Percentiles rank a stretch among this genome's conserved stretches.
Evolutionary conservation across 2,329 filamentous ascomycete genomes (phyloP).

Genomic region (Diaporthe sp.): DNA sequence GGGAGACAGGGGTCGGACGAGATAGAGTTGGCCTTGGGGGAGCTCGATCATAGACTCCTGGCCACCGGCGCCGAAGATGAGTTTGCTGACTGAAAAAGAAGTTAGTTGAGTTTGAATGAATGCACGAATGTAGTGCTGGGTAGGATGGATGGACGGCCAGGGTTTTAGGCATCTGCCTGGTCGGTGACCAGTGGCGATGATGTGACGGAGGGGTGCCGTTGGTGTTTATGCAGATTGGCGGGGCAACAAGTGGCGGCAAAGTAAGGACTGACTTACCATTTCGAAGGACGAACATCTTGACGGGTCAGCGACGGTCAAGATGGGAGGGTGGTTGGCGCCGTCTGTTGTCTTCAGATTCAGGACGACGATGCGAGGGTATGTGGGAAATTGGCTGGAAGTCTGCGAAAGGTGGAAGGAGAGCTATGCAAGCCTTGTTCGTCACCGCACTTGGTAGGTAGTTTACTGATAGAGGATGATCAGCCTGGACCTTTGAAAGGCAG

Average conservation of each 20-base stretch:
- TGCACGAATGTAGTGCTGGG: not conserved
- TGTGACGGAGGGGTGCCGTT: slow-evolving; percentile 27
- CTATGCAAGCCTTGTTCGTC: slow-evolving; percentile 5
- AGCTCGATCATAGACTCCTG: slow-evolving; percentile 96
- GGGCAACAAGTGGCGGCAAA: slow-evolving; percentile 36
- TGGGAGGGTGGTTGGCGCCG: not conserved
- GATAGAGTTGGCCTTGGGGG: slow-evolving; percentile 94
- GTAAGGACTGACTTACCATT: slow-evolving; percentile 52
- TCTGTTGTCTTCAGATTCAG: not conserved
- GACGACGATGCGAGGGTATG: not conserved
- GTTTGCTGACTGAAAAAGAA: slow-evolving; percentile 79
- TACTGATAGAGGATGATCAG: slow-evolving; percentile 11
- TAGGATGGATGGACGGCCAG: not conserved
- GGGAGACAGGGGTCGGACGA: slow-evolving; percentile 93
- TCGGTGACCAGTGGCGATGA: slow-evolving; percentile 20
- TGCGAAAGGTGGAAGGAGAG: not conserved
- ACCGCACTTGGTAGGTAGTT: not conserved
- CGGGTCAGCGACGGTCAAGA: slow-evolving; percentile 28
- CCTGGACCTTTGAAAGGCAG: slow-evolving; percentile 14
- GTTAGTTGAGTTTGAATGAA: slow-evolving; percentile 25
- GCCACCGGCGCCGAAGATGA: slow-evolving; percentile 87
- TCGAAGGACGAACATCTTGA: slow-evolving; percentile 57
- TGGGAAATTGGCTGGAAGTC: not conserved
- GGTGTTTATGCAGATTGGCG: slow-evolving; percentile 36
- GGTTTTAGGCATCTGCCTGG: not conserved